Conservation (phyloP, 2,329 filamentous ascomycete genomes). For the Fusarium sp. region DNA sequence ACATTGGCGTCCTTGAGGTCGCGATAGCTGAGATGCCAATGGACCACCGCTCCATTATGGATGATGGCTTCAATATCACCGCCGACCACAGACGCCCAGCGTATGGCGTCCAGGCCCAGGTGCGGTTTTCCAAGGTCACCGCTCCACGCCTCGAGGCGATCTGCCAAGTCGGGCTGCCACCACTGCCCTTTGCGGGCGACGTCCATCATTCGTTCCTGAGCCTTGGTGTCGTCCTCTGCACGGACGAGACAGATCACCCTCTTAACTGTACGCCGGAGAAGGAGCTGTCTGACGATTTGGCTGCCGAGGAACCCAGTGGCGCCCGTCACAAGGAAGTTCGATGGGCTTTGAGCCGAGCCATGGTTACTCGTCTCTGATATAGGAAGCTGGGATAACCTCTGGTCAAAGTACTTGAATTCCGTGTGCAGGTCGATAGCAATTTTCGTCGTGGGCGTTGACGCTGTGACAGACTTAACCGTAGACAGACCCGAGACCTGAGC, state of each 20-base stretch:
- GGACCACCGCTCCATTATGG: conserved; percentile 10
- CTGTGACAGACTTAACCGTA: neutral
- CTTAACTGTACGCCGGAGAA: neutral
- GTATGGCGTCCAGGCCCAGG: neutral
- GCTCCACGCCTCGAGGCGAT: neutral
- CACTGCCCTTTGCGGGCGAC: neutral
- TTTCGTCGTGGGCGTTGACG: neutral
- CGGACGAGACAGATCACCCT: neutral
- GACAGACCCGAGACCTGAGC: neutral
- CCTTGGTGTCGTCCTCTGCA: neutral
- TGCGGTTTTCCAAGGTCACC: neutral
- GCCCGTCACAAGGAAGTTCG: neutral
- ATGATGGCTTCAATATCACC: conserved; percentile 4
- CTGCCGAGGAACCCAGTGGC: neutral
- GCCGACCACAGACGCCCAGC: neutral
- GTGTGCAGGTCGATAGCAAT: neutral
- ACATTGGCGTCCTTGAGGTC: conserved; percentile 20
- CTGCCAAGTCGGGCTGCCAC: neutral
- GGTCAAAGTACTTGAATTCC: neutral
- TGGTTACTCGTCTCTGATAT: neutral
- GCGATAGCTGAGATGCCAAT: conserved; percentile 3
- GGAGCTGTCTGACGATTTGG: neutral
- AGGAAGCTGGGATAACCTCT: neutral
- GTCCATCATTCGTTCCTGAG: neutral
- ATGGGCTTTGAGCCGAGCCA: neutral